These are phyloP conservation scores for Penstemon eatonii DNA, from an alignment of 257 asterid species.

Conservation along the genomic window DNA sequence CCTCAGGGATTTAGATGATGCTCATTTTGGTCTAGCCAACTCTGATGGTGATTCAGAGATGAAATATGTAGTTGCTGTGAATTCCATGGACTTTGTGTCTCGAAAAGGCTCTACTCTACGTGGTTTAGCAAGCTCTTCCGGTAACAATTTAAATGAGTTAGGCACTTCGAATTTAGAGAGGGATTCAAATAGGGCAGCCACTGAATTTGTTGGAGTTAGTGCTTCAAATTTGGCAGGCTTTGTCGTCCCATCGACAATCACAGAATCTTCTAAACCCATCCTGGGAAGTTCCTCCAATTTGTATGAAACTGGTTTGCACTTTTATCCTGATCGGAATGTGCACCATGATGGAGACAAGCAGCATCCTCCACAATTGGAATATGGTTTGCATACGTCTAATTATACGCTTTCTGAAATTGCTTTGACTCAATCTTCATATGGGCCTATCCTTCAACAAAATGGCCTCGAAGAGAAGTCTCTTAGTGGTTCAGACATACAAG, in stretches of 20 bases:
- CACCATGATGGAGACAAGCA: constrained; percentile 38
- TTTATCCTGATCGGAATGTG: constrained; percentile 36
- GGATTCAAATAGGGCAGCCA: constrained; percentile 39
- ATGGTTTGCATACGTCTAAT: constrained; percentile 34
- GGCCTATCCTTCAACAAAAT: constrained; percentile 38
- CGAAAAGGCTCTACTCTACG: constrained; percentile 38
- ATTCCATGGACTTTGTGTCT: constrained; percentile 55
- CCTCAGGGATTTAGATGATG: constrained; percentile 59
- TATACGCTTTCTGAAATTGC: constrained; percentile 41
- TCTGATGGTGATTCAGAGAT: constrained; percentile 65
- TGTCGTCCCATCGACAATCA: constrained; percentile 35
- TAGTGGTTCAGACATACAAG: constrained; percentile 29
- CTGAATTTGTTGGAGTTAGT: constrained; percentile 43
- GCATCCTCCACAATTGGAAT: constrained; percentile 41
- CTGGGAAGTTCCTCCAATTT: constrained; percentile 36
- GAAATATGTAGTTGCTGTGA: constrained; percentile 81
- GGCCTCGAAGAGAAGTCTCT: constrained; percentile 44
- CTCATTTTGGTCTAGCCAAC: constrained; percentile 55
- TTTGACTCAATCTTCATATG: constrained; percentile 39
- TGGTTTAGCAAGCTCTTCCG: constrained; percentile 50
- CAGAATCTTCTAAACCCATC: constrained; percentile 43
- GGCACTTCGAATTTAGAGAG: constrained; percentile 42
- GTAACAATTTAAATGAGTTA: constrained; percentile 58
- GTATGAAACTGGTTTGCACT: constrained; percentile 41
- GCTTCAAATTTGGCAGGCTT: constrained; percentile 42